A percentile compares a stretch with the other conserved stretches of the same genome.
These are phyloP conservation scores for Leccinum uliginosum DNA, from an alignment of 768 basidiomycete species.

Conservation along the genomic window DNA sequence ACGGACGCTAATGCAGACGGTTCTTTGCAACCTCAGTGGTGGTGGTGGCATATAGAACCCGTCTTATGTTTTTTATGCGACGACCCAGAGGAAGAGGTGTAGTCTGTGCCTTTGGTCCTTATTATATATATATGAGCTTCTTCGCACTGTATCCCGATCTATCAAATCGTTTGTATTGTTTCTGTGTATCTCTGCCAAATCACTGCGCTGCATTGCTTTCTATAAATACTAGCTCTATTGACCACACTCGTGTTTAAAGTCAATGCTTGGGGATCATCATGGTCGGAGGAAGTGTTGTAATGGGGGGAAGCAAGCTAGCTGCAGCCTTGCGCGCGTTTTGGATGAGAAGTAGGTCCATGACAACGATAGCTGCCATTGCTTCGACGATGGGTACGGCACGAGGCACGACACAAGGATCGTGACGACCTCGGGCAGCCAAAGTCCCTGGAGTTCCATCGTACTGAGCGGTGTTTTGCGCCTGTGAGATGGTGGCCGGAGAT, in stretches of 20 bases:
- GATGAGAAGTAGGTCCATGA: slow-evolving; percentile 90
- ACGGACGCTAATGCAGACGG: background rate
- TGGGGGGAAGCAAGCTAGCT: slow-evolving; percentile 70
- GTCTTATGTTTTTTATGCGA: slow-evolving; percentile 57
- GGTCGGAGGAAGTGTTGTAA: slow-evolving; percentile 87
- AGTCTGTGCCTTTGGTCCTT: background rate
- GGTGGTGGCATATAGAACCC: slow-evolving; percentile 75
- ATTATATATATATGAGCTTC: background rate
- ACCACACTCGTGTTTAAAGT: slow-evolving; percentile 6
- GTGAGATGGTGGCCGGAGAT: slow-evolving; percentile 96
- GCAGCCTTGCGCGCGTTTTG: slow-evolving; percentile 82
- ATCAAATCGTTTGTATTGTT: slow-evolving; percentile 12
- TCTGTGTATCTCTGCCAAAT: slow-evolving; percentile 9
- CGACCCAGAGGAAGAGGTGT: slow-evolving; percentile 49
- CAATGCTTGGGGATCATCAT: slow-evolving; percentile 66
- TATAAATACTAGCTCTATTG: background rate
- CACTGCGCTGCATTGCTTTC: background rate
- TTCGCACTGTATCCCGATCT: background rate
- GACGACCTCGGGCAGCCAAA: slow-evolving; percentile 87
- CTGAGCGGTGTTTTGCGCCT: slow-evolving; percentile 82
- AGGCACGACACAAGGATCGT: slow-evolving; percentile 97
- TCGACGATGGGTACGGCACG: slow-evolving; percentile 97
- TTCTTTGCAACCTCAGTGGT: slow-evolving; percentile 53
- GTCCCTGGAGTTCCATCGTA: slow-evolving; percentile 89
- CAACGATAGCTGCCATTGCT: slow-evolving; percentile 92